Evolutionary conservation across 163 green algal genomes (phyloP), one percentile per base, ranked within the genome.

Genomic region (Chlorella variabilis): DNA sequence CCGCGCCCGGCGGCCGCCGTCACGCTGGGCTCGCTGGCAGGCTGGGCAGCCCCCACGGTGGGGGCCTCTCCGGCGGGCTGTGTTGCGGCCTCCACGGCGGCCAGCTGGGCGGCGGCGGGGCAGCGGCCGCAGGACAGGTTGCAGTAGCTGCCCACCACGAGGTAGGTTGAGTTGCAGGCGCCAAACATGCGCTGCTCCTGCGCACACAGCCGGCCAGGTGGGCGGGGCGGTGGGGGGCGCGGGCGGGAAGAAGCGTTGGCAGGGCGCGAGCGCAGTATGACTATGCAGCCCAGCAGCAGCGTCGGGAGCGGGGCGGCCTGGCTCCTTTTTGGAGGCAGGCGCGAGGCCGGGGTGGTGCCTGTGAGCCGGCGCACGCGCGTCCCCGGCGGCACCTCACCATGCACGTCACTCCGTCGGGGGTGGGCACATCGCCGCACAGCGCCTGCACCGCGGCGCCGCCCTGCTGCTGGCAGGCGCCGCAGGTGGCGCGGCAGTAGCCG

Each of bases 401-500:
- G 56, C 73, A 80, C 17, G 54, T 71, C 59, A 81, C 75, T 8
- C 77, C 77, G 11, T 83, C 77, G n/a, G 66, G 77, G 2, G 65
- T 77, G 77, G 77, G 49, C 31, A 70, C 11, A 17, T 83, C 77
- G 13, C 20, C 36, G 66, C 77, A 83, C 77, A 71, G 23, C 3
- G 63, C 31, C 39, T 78, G 51, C 65, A 56, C 54, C 0, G 9
- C 38, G 0, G 78, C 78, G 45, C 71, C 83, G 39, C 62, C 81
- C 34, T 66, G 74, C 0, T 77, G 49, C 20, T 83, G 83, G 81
- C 92, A 96, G 68, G 75, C 85, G 83, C 92, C 58, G 85, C 92
- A 96, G 27, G 86, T 92, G 31, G 80, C 39, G 81, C 93, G 84
- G 89, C 91, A 96, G 89, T 91, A 95, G 70, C 89, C 91, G 29